Conservation (phyloP, 2,329 filamentous ascomycete genomes). For the Ophiostoma australiae region DNA sequence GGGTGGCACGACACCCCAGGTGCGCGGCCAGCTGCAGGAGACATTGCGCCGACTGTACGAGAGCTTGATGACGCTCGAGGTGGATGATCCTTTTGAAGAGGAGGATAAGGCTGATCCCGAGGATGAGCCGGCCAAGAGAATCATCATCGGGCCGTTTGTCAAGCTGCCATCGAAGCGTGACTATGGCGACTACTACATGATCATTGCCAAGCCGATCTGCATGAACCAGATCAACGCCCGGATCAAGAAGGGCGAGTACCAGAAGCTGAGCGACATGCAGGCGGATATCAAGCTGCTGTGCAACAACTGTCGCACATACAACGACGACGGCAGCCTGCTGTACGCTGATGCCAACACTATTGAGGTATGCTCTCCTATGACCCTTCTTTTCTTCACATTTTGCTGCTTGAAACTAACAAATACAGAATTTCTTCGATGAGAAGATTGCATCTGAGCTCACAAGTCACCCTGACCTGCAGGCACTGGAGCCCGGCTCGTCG, state of each 20-base stretch:
- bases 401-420: conserved; percentile 15
- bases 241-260: conserved; percentile 95
- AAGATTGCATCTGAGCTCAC: conserved; percentile 42
- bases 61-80: conserved; percentile 75
- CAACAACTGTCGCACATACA: conserved; percentile 89
- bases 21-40: conserved; percentile 73
- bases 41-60: conserved; percentile 75
- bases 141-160: conserved; percentile 91
- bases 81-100: conserved; percentile 55
- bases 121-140: conserved; percentile 59
- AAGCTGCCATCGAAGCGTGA: conserved; percentile 83
- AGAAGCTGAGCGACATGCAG: conserved; percentile 70
- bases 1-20: conserved; percentile 50
- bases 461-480: conserved; percentile 30
- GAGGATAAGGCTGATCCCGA: conserved; percentile 47
- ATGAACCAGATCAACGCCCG: conserved; percentile 93
- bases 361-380: conserved; percentile 60
- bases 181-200: conserved; percentile 91
- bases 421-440: conserved; percentile 52
- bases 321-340: conserved; percentile 88
- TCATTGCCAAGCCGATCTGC: conserved; percentile 88
- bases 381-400: background rate
- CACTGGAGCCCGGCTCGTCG: conserved; percentile 28
- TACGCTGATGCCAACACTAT: conserved; percentile 91
- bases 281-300: conserved; percentile 81